Evolutionary conservation across 257 asterid genomes (phyloP), one percentile per base, ranked within the genome.

Genomic region (Lithospermum erythrorhizon): DNA sequence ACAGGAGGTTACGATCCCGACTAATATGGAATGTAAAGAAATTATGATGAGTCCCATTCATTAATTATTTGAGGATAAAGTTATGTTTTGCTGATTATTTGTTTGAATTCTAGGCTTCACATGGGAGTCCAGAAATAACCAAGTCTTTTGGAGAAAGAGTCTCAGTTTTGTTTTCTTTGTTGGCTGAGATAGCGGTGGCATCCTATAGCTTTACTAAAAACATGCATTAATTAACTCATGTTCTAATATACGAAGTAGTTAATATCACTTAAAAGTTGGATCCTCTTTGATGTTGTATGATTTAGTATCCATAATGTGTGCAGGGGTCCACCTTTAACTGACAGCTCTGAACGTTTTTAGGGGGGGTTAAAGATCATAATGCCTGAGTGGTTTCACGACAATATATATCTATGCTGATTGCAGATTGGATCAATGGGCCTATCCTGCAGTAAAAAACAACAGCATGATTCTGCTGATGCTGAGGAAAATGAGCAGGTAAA

Each of bases 401-500:
- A 60, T 69, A 62, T 69, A 61, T 57, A 59, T 81, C 75, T 77
- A 73, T 80, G 77, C 79, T 72, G 77, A 73, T 70, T 68, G 56
- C 69, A 58, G 75, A 75, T 45, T 79, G 53, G 75, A 71, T 69
- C 82, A 66, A 87, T 90, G 96, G 97, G 97, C 59, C 81, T 71
- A 76, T 85, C 89, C 77, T 93, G 99, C 83, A 89, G 99, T 71
- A 86, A 86, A 77, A 94, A 84, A 52, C 82, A 70, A 55, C 91
- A 74, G 47, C 59, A 58, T 68, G 78, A 64, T 66, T 83, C 70
- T 75, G 83, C 95, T 75, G 87, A 80, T 77, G 68, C 86, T 19
- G 99, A 84, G 69, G 99, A 89, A 76, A 89, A 75, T 69, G 82
- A 85, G 62, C 97, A 84, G 89, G 99, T 91, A 51, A 71, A 57